A percentile compares a stretch with the other conserved stretches of the same genome.
These are phyloP conservation scores for Fistulifera pelliculosa DNA, from an alignment of 108 stramenopile genomes.

Conservation along the genomic window DNA sequence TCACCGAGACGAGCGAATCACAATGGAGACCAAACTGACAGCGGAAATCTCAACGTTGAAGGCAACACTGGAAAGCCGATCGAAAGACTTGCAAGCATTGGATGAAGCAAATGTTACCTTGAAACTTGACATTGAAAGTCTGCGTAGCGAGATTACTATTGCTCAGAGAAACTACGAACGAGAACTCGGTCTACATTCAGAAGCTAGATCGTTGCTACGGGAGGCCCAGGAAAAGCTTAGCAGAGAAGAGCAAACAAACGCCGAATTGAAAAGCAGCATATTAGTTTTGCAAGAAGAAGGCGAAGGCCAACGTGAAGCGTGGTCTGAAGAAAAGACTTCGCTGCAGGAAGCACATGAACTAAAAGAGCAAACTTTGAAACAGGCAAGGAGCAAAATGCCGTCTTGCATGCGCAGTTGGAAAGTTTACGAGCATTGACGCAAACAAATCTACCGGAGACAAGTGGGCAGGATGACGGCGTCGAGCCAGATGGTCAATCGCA, in stretches of 20 bases:
- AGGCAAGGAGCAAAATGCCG: slow-evolving; percentile 53
- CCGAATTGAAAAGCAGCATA: slow-evolving; percentile 39
- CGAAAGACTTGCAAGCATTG: slow-evolving; percentile 49
- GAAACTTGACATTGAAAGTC: slow-evolving; percentile 36
- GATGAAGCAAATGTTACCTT: slow-evolving; percentile 28
- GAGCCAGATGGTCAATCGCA: background rate
- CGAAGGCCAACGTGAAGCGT: slow-evolving; percentile 30
- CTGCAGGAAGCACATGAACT: slow-evolving; percentile 32
- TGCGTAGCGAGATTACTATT: slow-evolving; percentile 33
- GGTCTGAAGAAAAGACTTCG: slow-evolving; percentile 45
- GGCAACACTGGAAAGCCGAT: slow-evolving; percentile 21
- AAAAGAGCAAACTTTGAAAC: slow-evolving; percentile 47
- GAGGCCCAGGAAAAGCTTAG: slow-evolving; percentile 47
- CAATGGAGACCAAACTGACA: slow-evolving; percentile 42
- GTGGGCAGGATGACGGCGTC: too few species aligned
- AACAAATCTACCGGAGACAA: slow-evolving; percentile 8
- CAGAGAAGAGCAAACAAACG: slow-evolving; percentile 33
- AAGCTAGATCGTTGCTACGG: slow-evolving; percentile 59
- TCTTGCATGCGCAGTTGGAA: slow-evolving; percentile 74
- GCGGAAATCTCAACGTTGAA: slow-evolving; percentile 43
- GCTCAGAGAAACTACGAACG: slow-evolving; percentile 72
- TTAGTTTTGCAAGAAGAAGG: slow-evolving; percentile 35
- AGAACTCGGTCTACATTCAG: slow-evolving; percentile 72
- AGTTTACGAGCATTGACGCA: slow-evolving; percentile 24
- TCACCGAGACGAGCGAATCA: slow-evolving; percentile 62